Conservation (phyloP, 192 early-diverging fungal genomes). For the Podila epicladia region DNA sequence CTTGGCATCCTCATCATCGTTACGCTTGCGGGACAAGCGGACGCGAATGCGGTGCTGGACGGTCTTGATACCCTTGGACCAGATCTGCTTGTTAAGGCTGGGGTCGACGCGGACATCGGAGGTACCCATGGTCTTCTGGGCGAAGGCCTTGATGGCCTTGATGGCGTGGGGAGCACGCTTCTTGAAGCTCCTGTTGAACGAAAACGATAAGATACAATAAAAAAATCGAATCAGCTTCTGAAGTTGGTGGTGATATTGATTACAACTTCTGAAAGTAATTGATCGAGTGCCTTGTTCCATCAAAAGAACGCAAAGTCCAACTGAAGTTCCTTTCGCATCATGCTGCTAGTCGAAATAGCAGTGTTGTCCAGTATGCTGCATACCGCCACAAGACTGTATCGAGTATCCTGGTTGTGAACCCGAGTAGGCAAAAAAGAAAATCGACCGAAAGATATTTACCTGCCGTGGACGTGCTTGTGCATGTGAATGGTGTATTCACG, state of each 20-base stretch:
- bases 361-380: too few relatives aligned
- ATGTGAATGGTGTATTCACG: conserved; percentile 99
- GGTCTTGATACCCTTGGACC: conserved; percentile 93
- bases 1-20: conserved; percentile 95
- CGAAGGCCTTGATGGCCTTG: conserved; percentile 93
- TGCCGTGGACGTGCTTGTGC: conserved; percentile 91
- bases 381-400: background rate
- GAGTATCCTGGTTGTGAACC: background rate
- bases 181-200: conserved; percentile 84
- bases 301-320: background rate
- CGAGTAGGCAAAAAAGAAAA: background rate
- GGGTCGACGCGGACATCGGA: conserved; percentile 97
- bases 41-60: conserved; percentile 97
- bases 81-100: conserved; percentile 94
- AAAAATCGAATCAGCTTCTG: background rate
- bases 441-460: conserved; percentile 45
- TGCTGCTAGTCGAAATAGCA: background rate
- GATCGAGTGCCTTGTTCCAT: background rate
- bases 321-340: too few relatives aligned
- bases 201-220: background rate
- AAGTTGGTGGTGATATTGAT: background rate
- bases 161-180: conserved; percentile 96
- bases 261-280: background rate
- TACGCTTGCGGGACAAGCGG: conserved; percentile 94
- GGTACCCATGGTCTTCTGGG: conserved; percentile 94